Base-by-base conservation (phyloP, 1,139 yeast species). In the Suhomyces taliae region DNA sequence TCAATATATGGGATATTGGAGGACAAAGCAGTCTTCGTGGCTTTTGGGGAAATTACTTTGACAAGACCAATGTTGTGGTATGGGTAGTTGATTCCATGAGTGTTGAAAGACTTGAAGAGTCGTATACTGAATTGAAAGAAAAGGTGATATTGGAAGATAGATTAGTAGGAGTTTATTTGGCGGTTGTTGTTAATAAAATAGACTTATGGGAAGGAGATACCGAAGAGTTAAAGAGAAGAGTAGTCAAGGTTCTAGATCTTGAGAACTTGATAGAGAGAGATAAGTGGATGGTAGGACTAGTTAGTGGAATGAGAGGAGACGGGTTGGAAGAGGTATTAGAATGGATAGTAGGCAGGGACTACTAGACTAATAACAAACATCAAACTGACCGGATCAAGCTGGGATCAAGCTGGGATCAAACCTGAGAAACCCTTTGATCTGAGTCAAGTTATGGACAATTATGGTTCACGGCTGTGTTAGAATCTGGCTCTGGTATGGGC, bases 31-130 rank as follows among this genome's bases (percentile, higher is more conserved):
- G 88, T 14, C 68, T 90, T 41, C 74, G 97, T 40, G 82, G 89
- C 19, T 90, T 90, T 63, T 90, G 97, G 97, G 82, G 88, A 49
- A 90, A 90, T 66, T 90, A 90, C 66, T 90, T 87, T 61, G 97
- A 90, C 53, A 82, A 82, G 55, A 87, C 96, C 7, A 93, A 91
- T 58, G 80, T 83, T 11, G 73, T 91, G 27, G 67, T 91, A n/a
- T 91, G 98, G 97, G 96, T 91, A n/a, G 78, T 91, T 9, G 98
- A 93, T 65, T 78, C 83, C 4, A 71, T 81, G 51, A 81, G 83
- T 36, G 62, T 76, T 37, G 83, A 81, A 45, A 67, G 97, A 44
- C 67, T 89, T 32, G 60, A 67, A 14, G 96, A 87, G 64, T 87
- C 87, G 51, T 76, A 77, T 51, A 53, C 53, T 2, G 97, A 90